Conservation (phyloP, 139 green algal species). For the Pleodorina starrii region DNA sequence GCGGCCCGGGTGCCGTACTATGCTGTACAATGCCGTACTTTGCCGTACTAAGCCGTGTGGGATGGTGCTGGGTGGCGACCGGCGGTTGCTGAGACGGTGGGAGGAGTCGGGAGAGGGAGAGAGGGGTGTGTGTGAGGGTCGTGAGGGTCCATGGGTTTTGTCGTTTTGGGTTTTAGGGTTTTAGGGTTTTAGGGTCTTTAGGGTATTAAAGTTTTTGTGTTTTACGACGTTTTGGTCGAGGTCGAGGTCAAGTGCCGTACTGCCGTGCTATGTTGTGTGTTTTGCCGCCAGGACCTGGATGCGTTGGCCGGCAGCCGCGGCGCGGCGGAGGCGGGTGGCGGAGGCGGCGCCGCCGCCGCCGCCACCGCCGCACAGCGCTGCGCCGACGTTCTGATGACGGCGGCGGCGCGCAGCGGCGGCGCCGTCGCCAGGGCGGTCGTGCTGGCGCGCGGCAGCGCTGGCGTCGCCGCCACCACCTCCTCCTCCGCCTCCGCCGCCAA, state of each 20-base stretch:
- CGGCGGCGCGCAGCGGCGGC: not conserved
- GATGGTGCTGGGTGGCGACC: too few relatives aligned
- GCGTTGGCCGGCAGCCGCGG: conserved; percentile 34
- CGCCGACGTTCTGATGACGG: conserved; percentile 11
- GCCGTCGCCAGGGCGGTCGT: not conserved
- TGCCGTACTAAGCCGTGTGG: not conserved
- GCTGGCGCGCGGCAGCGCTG: not conserved
- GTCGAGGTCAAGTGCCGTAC: too few relatives aligned
- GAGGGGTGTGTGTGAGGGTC: too few relatives aligned
- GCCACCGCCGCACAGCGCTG: conserved; percentile 26
- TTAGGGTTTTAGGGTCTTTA: too few relatives aligned
- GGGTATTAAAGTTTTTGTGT: too few relatives aligned
- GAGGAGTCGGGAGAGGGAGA: too few relatives aligned
- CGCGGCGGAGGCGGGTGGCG: not conserved
- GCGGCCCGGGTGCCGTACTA: not conserved
- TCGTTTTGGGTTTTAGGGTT: too few relatives aligned
- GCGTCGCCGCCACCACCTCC: not conserved
- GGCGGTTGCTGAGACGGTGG: too few relatives aligned
- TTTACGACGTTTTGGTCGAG: too few relatives aligned
- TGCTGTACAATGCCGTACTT: not conserved
- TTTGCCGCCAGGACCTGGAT: conserved; percentile 47
- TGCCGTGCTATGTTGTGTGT: too few relatives aligned
- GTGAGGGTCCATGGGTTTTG: too few relatives aligned
- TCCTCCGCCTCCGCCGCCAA: not conserved
- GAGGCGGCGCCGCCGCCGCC: not conserved